Conservation (phyloP, 2,329 filamentous ascomycete genomes). For the Trichoderma sp. region DNA sequence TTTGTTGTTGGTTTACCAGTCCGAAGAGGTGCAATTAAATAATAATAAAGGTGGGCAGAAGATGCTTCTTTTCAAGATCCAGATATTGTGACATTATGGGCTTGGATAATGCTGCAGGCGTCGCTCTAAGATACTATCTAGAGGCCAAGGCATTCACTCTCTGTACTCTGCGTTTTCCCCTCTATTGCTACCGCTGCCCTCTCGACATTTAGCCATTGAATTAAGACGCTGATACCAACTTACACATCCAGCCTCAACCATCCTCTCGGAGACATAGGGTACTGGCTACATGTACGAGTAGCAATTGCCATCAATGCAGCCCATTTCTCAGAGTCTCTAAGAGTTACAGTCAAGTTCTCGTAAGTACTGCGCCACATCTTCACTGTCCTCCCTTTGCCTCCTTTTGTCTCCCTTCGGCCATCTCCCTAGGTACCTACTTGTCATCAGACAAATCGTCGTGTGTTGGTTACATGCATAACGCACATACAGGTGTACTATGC, state of each 20-base stretch:
- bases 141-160: background rate
- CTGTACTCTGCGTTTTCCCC: background rate
- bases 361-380: background rate
- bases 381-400: background rate
- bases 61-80: background rate
- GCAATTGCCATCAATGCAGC: background rate
- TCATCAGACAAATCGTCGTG: background rate
- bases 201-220: background rate
- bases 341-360: background rate
- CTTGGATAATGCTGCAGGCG: background rate
- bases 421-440: background rate
- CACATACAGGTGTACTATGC: background rate
- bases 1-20: background rate
- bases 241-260: background rate
- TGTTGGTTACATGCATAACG: background rate
- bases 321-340: background rate
- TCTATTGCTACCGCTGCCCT: background rate
- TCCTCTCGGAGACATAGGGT: background rate
- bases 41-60: background rate
- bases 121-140: background rate
- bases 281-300: background rate
- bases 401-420: background rate
- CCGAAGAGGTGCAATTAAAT: background rate
- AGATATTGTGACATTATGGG: background rate
- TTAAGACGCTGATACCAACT: background rate